Evolutionary conservation across 2,329 filamentous ascomycete species (phyloP), one percentile per base, ranked within the genome.

Genomic region (Xylaria sp.): DNA sequence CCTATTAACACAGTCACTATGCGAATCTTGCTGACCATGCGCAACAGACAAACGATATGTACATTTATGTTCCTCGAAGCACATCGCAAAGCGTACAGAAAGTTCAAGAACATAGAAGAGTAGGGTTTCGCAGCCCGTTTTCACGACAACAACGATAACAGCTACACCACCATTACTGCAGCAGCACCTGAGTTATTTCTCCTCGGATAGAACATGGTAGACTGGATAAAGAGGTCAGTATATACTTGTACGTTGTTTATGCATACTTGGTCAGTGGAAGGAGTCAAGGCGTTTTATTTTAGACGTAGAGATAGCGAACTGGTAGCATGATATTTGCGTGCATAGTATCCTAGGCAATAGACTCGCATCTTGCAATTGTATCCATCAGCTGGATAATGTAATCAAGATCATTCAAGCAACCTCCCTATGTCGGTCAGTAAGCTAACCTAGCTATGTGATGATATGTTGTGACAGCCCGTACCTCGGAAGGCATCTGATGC

Each of bases 21-120:
- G 37, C 21, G 15, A 21, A 43, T 11, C 9, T 49, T 57, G 28
- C 53, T 46, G 53, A 43, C 28, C 7, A 35, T 3, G 15, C 12
- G 11, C 61, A 65, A 52, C 52, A 87, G 85, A 37, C 92, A 96
- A 80, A 96, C 92, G 7, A 91, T 96, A 64, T 89, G 90, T 70
- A 96, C 92, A 37, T 94, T 96, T 76, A 75, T 96, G 72, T 94
- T 95, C 76, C 76, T 96, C 73, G 92, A 96, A 76, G 88, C 92
- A 75, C 92, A 96, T 77, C 92, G 94, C 80, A 92, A 89, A 77
- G 76, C 88, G 25, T 96, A 92, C 78, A 83, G 84, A 75, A 82
- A 81, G 66, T 65, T 87, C 55, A 79, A 81, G 66, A 82, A 78
- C 19, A 65, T 81, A 42, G 78, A 78, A 38, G 68, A 77, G 19